Evolutionary conservation across 2,329 filamentous ascomycete genomes (phyloP).

Genomic region (Cladosporium sp.): DNA sequence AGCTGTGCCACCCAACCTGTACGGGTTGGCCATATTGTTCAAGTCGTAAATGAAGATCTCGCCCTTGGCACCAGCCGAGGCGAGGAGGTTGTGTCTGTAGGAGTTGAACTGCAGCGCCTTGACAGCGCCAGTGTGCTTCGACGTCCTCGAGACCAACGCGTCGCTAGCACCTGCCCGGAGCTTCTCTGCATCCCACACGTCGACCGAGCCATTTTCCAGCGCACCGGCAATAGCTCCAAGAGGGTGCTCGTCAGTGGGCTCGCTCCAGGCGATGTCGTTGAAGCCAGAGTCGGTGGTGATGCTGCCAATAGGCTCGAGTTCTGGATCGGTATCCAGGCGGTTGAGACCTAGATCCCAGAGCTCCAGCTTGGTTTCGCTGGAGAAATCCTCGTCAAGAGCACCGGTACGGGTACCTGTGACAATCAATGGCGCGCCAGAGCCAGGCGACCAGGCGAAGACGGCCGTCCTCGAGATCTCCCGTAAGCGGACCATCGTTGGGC

Average conservation of each 20-base stretch:
- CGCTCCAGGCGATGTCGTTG: slow-evolving; percentile 94
- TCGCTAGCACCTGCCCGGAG: slow-evolving; percentile 53
- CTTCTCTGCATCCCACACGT: slow-evolving; percentile 86
- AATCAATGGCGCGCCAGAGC: slow-evolving; percentile 70
- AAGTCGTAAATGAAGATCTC: slow-evolving; percentile 95
- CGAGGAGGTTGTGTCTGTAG: slow-evolving; percentile 81
- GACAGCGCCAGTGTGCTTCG: slow-evolving; percentile 87
- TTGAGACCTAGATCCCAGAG: slow-evolving; percentile 91
- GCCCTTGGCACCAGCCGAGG: slow-evolving; percentile 88
- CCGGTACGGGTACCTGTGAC: slow-evolving; percentile 93
- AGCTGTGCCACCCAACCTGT: slow-evolving; percentile 80
- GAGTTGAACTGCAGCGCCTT: slow-evolving; percentile 97
- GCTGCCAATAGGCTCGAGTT: slow-evolving; percentile 80
- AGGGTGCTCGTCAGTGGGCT: slow-evolving; percentile 71
- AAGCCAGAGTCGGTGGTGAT: slow-evolving; percentile 90
- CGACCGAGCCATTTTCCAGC: slow-evolving; percentile 87
- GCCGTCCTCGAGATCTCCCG: slow-evolving; percentile 95
- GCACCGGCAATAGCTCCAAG: slow-evolving; percentile 91
- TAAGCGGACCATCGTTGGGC: slow-evolving; percentile 75
- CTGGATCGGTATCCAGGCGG: slow-evolving; percentile 66
- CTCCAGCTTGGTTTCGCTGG: slow-evolving; percentile 92
- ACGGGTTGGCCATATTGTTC: slow-evolving; percentile 82
- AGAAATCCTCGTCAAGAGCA: slow-evolving; percentile 95
- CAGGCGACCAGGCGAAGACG: slow-evolving; percentile 94
- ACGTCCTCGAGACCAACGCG: slow-evolving; percentile 78